These are phyloP conservation scores for Strobilomyces dryophilus DNA, from an alignment of 768 basidiomycete species.

Conservation along the genomic window DNA sequence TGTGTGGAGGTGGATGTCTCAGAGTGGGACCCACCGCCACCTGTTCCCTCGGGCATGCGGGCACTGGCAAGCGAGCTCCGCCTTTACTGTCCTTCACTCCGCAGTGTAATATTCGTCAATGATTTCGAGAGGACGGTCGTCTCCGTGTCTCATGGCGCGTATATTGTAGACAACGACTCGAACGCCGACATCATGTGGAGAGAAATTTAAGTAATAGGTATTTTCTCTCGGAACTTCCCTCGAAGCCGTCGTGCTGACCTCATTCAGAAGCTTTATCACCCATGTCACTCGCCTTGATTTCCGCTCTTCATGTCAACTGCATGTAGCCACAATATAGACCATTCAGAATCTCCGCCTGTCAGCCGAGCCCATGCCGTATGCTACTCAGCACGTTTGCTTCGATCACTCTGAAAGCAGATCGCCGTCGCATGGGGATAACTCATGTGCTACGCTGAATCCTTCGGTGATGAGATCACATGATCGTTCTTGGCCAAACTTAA, in stretches of 20 bases:
- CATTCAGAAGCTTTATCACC: constrained; percentile 1
- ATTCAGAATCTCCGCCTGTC: constrained; percentile 9
- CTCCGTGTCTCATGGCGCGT: constrained; percentile 33
- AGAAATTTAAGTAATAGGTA: constrained; percentile 23
- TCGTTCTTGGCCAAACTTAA: constrained; percentile 14
- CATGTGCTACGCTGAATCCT: neutral
- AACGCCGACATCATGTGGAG: constrained; percentile 29
- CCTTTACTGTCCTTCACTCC: constrained; percentile 52
- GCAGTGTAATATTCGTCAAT: constrained; percentile 55
- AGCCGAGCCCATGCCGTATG: neutral
- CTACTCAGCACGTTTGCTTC: neutral
- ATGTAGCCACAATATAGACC: constrained; percentile 15
- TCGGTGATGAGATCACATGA: constrained; percentile 4
- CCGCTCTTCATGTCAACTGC: constrained; percentile 13
- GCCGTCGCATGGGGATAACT: constrained; percentile 2
- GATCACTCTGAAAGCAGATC: constrained; percentile 8
- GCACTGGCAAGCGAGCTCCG: constrained; percentile 58
- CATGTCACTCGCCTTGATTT: constrained; percentile 5
- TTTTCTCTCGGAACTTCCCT: constrained; percentile 6
- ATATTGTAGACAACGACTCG: constrained; percentile 24
- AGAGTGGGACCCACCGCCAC: constrained; percentile 59
- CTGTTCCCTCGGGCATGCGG: constrained; percentile 48
- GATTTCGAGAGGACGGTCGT: constrained; percentile 55
- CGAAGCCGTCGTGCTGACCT: neutral
- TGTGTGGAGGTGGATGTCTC: constrained; percentile 63